These are phyloP conservation scores for Citrullus colocynthis DNA, from an alignment of 306 rosid species.

Conservation along the genomic window DNA sequence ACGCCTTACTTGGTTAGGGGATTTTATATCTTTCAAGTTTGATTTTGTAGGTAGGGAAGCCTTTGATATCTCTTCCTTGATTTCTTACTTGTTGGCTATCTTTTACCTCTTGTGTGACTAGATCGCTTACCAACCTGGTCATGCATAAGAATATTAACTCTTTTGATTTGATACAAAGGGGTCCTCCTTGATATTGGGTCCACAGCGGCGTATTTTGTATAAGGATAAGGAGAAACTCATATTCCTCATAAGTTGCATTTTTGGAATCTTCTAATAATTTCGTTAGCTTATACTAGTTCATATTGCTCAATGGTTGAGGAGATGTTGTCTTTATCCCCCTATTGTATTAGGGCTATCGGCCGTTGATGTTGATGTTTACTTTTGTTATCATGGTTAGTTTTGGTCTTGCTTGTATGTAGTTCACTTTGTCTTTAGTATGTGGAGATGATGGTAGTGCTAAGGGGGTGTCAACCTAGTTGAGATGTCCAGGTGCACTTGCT, in stretches of 20 bases:
- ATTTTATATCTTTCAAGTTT: neutral
- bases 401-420: too few relatives aligned
- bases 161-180: neutral
- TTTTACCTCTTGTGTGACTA: neutral
- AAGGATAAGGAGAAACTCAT: neutral
- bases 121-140: neutral
- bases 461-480: too few relatives aligned
- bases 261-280: neutral
- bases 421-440: too few relatives aligned
- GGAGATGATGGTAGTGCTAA: too few relatives aligned
- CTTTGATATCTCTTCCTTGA: neutral
- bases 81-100: neutral
- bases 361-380: too few relatives aligned
- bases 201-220: neutral
- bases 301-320: neutral
- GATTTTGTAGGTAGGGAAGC: neutral
- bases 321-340: too few relatives aligned
- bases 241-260: neutral
- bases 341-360: too few relatives aligned
- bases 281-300: neutral
- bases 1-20: neutral
- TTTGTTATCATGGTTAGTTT: too few relatives aligned
- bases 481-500: too few relatives aligned
- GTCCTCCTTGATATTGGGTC: neutral
- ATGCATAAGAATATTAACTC: neutral